These are phyloP conservation scores for Hebeloma cylindrosporum DNA, from an alignment of 768 basidiomycete species.

Conservation along the genomic window DNA sequence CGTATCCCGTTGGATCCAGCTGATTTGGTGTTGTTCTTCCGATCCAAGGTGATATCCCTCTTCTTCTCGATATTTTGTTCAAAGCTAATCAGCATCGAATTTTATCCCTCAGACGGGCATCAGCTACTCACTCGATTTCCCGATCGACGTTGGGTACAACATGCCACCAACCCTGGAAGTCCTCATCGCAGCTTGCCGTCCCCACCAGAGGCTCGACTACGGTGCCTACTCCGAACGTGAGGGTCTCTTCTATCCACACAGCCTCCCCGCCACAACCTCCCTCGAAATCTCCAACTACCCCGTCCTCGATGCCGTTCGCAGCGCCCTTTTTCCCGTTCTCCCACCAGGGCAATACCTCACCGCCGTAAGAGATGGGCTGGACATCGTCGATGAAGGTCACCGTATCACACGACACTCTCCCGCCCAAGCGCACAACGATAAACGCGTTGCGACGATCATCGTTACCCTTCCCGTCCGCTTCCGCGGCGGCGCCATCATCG, in stretches of 20 bases:
- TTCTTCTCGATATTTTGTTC: background rate
- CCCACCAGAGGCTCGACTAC: slow-evolving; percentile 54
- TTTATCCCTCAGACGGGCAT: slow-evolving; percentile 59
- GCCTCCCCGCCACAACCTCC: slow-evolving; percentile 70
- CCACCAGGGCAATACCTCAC: slow-evolving; percentile 70
- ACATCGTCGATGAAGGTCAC: slow-evolving; percentile 63
- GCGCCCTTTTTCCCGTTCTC: slow-evolving; percentile 68
- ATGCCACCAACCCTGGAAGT: slow-evolving; percentile 78
- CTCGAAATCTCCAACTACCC: slow-evolving; percentile 82
- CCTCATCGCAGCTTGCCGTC: slow-evolving; percentile 71
- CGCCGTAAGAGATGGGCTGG: slow-evolving; percentile 65
- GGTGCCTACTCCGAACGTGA: slow-evolving; percentile 58
- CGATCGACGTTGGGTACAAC: slow-evolving; percentile 73
- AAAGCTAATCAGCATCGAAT: slow-evolving; percentile 1
- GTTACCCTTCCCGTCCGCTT: slow-evolving; percentile 75
- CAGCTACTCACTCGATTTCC: slow-evolving; percentile 80
- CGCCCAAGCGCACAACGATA: slow-evolving; percentile 56
- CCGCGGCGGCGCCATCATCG: slow-evolving; percentile 63
- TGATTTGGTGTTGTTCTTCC: slow-evolving; percentile 72
- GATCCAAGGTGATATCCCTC: slow-evolving; percentile 56
- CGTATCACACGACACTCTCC: slow-evolving; percentile 53
- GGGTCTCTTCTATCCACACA: slow-evolving; percentile 70
- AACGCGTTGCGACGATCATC: slow-evolving; percentile 68
- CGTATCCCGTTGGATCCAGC: slow-evolving; percentile 70
- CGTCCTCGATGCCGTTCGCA: slow-evolving; percentile 74